A percentile compares a stretch with the other conserved stretches of the same genome.
Conservation (phyloP, 164 flowering plant species). For the Magnolia sinica region DNA sequence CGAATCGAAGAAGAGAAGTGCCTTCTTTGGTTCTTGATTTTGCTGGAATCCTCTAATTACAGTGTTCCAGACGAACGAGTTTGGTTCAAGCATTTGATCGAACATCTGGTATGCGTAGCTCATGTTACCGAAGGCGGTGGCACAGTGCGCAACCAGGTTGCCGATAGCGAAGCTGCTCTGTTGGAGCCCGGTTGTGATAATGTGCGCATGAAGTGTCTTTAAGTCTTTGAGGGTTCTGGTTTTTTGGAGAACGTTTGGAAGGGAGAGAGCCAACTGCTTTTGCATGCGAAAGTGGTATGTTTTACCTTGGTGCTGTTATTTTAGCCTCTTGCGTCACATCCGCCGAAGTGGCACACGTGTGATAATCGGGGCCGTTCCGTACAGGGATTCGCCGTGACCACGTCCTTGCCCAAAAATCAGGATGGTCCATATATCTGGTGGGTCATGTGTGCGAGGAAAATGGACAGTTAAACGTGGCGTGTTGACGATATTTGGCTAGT, state of each 20-base stretch:
- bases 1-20: conserved; percentile 14
- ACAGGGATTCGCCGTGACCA: too few species aligned
- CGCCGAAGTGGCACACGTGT: too few species aligned
- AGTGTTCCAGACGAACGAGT: conserved; percentile 33
- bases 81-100: conserved; percentile 28
- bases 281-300: neutral
- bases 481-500: too few species aligned
- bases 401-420: too few species aligned
- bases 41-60: conserved; percentile 29
- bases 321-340: too few species aligned
- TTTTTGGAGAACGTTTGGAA: conserved; percentile 11
- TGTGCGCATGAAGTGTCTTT: conserved; percentile 17
- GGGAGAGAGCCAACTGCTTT: conserved; percentile 16
- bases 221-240: conserved; percentile 13
- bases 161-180: conserved; percentile 28
- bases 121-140: conserved; percentile 18
- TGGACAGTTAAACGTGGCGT: too few species aligned
- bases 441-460: too few species aligned
- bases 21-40: conserved; percentile 20
- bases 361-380: too few species aligned
- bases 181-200: conserved; percentile 23
- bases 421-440: too few species aligned
- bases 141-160: conserved; percentile 25
- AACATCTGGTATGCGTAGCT: conserved; percentile 26
- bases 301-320: too few species aligned